Evolutionary conservation across 768 basidiomycete genomes (phyloP), one percentile per base, ranked within the genome.

Genomic region (Amylocystis lapponica): DNA sequence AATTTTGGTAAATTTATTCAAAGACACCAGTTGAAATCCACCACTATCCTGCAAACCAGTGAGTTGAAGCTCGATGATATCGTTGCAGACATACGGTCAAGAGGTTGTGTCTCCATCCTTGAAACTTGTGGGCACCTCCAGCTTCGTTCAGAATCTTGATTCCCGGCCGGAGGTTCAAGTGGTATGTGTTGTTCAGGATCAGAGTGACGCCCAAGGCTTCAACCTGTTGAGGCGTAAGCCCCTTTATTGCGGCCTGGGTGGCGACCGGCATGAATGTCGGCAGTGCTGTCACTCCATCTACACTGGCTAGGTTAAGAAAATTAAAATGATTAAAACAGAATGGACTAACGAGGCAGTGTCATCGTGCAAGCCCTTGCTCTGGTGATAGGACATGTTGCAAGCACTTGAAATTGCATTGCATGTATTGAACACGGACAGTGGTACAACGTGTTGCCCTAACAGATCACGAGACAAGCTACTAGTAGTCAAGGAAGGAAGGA

Each of bases 261-360:
- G 89, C 90, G 8, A 93, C 89, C 3, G 90, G 91, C 91, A 93
- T 94, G 55, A 94, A 94, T 0, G 90, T 89, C 2, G 90, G 90
- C 16, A 92, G 67, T 71, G 84, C 78, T 2, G 89, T 92, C 29
- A 75, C 66, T 8, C 87, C 88, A 67, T 91, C 87, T 89, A 48
- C 19, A 50, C 16, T 34, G 25, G 8, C 41, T 33, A 31, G 5
- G 45, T 16, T 3, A 38, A 34, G 31, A 39, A 33, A 42, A 38
- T 48, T 22, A 35, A 16, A 26, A 31, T n/a, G 36, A 37, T 27
- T 3, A 48, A 42, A 45, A 1, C 47, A 25, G 43, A 11, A 45
- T 33, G 23, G 30, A 69, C 83, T 59, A 59, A 86, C 90, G 90
- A 42, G 84, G 71, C 34, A 94, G 73, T 21, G 71, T 82, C 86